These are phyloP conservation scores for Periconia macrospinosa DNA, from an alignment of 2,329 filamentous ascomycete genomes.

Conservation along the genomic window DNA sequence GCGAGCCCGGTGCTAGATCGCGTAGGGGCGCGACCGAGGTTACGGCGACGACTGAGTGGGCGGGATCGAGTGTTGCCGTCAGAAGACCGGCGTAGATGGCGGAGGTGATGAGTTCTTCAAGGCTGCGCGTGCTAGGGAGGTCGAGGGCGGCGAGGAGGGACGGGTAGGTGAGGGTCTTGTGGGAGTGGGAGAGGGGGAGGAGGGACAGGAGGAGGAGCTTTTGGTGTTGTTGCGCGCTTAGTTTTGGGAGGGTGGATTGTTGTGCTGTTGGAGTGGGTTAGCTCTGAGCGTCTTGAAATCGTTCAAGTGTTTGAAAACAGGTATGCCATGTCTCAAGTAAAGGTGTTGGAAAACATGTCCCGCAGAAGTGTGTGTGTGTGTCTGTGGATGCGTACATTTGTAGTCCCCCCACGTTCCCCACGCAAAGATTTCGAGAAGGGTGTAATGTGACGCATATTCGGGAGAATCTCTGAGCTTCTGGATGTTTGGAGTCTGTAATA, in stretches of 20 bases:
- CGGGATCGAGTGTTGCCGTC: constrained; percentile 79
- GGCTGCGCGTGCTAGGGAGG: constrained; percentile 66
- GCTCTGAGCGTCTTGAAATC: neutral
- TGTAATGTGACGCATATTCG: constrained; percentile 67
- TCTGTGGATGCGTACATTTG: constrained; percentile 49
- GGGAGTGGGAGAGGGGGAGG: constrained; percentile 74
- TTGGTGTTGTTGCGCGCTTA: constrained; percentile 71
- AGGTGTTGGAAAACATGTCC: too few relatives aligned
- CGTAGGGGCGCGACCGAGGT: constrained; percentile 82
- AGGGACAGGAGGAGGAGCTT: constrained; percentile 93
- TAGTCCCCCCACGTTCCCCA: constrained; percentile 88
- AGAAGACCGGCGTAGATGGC: constrained; percentile 87
- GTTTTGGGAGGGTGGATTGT: constrained; percentile 64
- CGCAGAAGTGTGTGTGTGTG: too few relatives aligned
- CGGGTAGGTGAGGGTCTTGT: constrained; percentile 68
- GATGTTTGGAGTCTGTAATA: constrained; percentile 80
- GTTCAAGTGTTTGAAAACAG: neutral
- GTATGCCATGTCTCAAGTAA: too few relatives aligned
- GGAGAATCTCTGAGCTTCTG: constrained; percentile 67
- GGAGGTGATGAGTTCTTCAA: constrained; percentile 84
- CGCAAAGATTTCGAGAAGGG: constrained; percentile 83
- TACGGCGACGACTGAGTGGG: constrained; percentile 72
- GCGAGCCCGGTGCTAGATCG: constrained; percentile 74
- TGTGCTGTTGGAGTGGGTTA: neutral
- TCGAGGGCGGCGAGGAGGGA: constrained; percentile 68